phyloP scores from a whole-genome alignment of 345 rosid species.

The Gossypium thurberi region DNA sequence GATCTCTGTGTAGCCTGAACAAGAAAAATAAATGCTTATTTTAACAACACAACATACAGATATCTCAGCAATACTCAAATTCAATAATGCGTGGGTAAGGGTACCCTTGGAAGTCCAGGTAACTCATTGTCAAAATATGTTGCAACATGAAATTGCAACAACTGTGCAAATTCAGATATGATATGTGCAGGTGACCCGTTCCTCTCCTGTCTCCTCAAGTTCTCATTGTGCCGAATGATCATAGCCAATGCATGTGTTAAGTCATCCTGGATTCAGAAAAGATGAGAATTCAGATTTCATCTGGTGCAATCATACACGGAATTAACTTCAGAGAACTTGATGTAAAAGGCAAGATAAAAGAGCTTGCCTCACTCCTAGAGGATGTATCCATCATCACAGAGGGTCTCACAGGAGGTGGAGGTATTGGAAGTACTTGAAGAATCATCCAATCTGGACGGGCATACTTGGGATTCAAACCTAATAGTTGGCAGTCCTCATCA shows the following conservation, averaged over 20 bases:
- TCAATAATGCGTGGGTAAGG: no score
- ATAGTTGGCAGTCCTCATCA: conserved; percentile 76
- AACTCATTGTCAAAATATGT: conserved; percentile 95
- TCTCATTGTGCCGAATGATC: conserved; percentile 90
- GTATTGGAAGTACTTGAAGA: conserved; percentile 91
- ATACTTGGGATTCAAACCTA: conserved; percentile 90
- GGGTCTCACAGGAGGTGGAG: conserved; percentile 99
- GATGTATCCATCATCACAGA: conserved; percentile 96
- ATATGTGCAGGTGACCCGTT: conserved; percentile 97
- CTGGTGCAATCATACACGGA: conserved; percentile 24
- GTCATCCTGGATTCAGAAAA: conserved; percentile 62
- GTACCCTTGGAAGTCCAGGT: conserved; percentile 99
- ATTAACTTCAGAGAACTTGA: background rate
- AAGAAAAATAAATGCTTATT: conserved; percentile 8
- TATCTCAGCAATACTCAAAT: background rate
- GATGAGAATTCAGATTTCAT: conserved; percentile 18
- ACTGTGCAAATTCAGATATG: conserved; percentile 88
- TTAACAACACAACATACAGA: background rate
- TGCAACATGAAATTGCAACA: conserved; percentile 92
- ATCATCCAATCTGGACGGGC: conserved; percentile 99
- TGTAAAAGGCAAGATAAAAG: conserved; percentile 29
- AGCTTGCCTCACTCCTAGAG: conserved; percentile 67
- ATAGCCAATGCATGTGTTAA: conserved; percentile 92
- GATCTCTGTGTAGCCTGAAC: conserved; percentile 94
- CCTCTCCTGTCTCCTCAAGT: conserved; percentile 81